Percentiles rank a stretch among this genome's conserved stretches.
These are phyloP conservation scores for Gentiana straminea DNA, from an alignment of 257 asterid species.

Conservation along the genomic window DNA sequence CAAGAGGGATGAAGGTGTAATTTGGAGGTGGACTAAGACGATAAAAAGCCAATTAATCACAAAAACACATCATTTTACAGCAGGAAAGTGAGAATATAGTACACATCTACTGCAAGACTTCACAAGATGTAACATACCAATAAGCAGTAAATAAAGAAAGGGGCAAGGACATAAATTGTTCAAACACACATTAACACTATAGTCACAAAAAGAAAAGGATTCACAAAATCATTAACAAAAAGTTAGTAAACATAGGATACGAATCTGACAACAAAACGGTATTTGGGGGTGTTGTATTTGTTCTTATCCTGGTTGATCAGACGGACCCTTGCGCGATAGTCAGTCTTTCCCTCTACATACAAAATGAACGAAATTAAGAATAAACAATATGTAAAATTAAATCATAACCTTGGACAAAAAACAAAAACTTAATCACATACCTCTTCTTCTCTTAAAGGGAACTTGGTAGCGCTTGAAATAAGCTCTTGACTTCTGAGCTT, in stretches of 20 bases:
- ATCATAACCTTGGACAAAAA: background rate
- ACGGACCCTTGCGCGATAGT: conserved; percentile 72
- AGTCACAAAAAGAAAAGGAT: background rate
- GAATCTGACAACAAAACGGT: conserved; percentile 67
- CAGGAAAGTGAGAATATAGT: background rate
- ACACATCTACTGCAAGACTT: background rate
- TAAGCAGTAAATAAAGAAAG: background rate
- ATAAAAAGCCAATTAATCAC: background rate
- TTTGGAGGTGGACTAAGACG: no score
- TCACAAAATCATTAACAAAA: background rate
- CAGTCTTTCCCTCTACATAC: conserved; percentile 68
- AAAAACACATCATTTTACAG: background rate
- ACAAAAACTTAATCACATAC: conserved; percentile 10
- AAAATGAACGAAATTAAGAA: no score
- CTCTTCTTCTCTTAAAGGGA: conserved; percentile 74
- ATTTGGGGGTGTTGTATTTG: conserved; percentile 77
- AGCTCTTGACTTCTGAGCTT: conserved; percentile 55
- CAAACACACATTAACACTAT: background rate
- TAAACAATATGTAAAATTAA: background rate
- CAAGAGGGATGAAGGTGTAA: background rate
- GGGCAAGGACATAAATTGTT: background rate
- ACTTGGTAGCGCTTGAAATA: conserved; percentile 77
- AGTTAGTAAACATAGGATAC: conserved; percentile 28
- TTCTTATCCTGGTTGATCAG: conserved; percentile 83
- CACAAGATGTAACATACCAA: background rate